Evolutionary conservation across 2,329 filamentous ascomycete genomes (phyloP).

Genomic region (Gaeumannomyces sp.): DNA sequence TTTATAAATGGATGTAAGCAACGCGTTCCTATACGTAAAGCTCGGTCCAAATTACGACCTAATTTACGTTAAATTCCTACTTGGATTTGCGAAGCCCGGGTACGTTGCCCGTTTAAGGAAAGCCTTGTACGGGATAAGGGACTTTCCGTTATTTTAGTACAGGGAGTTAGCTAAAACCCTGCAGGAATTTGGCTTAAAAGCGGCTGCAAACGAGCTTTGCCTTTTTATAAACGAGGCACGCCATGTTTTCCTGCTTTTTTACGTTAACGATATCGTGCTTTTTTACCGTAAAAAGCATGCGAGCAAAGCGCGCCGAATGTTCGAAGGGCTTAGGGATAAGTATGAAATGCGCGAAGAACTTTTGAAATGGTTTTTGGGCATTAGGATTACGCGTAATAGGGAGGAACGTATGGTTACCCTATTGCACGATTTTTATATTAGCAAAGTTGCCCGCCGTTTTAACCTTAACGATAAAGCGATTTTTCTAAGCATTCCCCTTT

Average conservation of each 20-base stretch:
- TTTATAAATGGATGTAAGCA: neutral
- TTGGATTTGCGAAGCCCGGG: too few relatives aligned
- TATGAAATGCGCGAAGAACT: neutral
- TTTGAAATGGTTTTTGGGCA: neutral
- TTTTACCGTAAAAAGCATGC: neutral
- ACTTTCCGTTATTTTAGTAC: neutral
- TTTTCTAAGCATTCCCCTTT: neutral
- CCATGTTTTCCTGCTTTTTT: neutral
- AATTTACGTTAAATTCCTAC: too few relatives aligned
- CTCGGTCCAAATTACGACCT: too few relatives aligned
- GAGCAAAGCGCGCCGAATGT: neutral
- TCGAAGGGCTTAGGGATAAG: neutral
- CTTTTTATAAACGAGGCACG: neutral
- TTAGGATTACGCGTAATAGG: neutral
- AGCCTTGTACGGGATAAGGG: neutral
- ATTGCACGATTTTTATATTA: neutral
- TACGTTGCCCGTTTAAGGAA: neutral
- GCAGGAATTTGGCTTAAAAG: neutral
- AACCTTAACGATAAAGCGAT: neutral
- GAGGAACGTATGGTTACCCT: neutral
- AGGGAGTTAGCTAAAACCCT: neutral
- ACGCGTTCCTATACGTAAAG: neutral
- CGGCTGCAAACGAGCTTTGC: neutral
- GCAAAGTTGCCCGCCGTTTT: neutral
- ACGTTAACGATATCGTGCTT: neutral